Evolutionary conservation across 2,329 filamentous ascomycete species (phyloP).

Genomic region (Onygenales sp.): DNA sequence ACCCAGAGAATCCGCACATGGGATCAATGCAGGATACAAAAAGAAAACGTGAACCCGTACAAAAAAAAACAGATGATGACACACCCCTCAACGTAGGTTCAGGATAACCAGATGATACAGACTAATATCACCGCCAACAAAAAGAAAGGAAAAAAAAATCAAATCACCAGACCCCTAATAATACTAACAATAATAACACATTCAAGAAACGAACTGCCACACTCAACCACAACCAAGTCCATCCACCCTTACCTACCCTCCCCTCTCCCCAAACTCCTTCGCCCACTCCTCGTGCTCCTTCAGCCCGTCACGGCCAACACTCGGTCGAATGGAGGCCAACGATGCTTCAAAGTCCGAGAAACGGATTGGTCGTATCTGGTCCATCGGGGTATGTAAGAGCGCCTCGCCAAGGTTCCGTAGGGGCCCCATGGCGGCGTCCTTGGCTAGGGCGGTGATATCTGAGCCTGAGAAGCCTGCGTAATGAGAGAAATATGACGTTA

Average conservation of each 20-base stretch:
- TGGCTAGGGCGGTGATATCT: constrained; percentile 91
- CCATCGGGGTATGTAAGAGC: constrained; percentile 82
- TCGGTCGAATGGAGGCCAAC: constrained; percentile 75
- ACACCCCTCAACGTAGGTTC: too few relatives aligned
- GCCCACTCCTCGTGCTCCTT: constrained; percentile 94
- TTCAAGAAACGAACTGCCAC: too few relatives aligned
- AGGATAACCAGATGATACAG: too few relatives aligned
- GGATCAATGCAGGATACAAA: too few relatives aligned
- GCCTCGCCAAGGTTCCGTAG: constrained; percentile 82
- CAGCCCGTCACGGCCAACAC: constrained; percentile 74
- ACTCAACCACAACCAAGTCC: neutral
- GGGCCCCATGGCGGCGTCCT: constrained; percentile 96
- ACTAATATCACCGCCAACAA: too few relatives aligned
- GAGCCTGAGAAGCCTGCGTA: constrained; percentile 83
- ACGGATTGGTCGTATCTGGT: constrained; percentile 81
- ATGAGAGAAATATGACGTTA: neutral
- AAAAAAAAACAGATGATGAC: too few relatives aligned
- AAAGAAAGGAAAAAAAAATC: too few relatives aligned
- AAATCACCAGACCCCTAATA: too few relatives aligned
- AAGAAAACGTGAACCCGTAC: too few relatives aligned
- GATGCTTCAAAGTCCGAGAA: constrained; percentile 78
- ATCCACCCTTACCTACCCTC: constrained; percentile 45
- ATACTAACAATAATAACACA: too few relatives aligned
- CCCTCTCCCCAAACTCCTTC: constrained; percentile 81
- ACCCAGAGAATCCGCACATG: too few relatives aligned